Evolutionary conservation across 208 protist species (phyloP).

Genomic region (Strigomonas galati): DNA sequence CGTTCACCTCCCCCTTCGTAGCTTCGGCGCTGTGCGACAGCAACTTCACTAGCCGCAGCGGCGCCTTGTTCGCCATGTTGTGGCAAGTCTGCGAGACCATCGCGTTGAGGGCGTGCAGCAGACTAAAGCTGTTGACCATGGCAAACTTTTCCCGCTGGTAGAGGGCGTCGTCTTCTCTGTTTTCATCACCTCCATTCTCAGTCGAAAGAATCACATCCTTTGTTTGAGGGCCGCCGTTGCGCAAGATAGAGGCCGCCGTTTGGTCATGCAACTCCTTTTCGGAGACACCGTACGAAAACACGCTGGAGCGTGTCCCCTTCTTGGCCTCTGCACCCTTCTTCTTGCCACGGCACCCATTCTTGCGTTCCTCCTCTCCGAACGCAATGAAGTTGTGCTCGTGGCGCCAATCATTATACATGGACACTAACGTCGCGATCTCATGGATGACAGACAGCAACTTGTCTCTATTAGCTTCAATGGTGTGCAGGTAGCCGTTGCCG

Average conservation of each 20-base stretch:
- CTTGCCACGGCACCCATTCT: background rate
- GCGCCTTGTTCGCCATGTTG: slow-evolving; percentile 10
- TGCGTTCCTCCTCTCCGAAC: background rate
- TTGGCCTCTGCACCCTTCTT: background rate
- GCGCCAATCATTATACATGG: background rate
- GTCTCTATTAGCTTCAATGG: slow-evolving; percentile 11
- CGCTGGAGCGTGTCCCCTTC: background rate
- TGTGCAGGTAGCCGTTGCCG: background rate
- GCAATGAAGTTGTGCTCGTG: background rate
- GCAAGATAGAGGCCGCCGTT: background rate
- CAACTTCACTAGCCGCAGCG: slow-evolving; percentile 24
- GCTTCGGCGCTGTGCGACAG: background rate
- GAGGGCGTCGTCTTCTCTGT: background rate
- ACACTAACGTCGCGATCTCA: background rate
- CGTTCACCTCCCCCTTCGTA: slow-evolving; percentile 4
- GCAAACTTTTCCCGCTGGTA: slow-evolving; percentile 25
- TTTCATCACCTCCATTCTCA: too few relatives aligned
- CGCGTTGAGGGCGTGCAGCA: slow-evolving; percentile 18
- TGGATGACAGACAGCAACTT: background rate
- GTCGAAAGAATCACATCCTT: background rate
- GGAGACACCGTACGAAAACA: background rate
- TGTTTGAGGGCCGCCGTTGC: background rate
- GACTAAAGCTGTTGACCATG: slow-evolving; percentile 14
- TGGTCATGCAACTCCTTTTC: background rate
- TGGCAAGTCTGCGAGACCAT: slow-evolving; percentile 18